phyloP scores from a whole-genome alignment of 1,284 basidiomycete genomes.

The Vanrija sp. region DNA sequence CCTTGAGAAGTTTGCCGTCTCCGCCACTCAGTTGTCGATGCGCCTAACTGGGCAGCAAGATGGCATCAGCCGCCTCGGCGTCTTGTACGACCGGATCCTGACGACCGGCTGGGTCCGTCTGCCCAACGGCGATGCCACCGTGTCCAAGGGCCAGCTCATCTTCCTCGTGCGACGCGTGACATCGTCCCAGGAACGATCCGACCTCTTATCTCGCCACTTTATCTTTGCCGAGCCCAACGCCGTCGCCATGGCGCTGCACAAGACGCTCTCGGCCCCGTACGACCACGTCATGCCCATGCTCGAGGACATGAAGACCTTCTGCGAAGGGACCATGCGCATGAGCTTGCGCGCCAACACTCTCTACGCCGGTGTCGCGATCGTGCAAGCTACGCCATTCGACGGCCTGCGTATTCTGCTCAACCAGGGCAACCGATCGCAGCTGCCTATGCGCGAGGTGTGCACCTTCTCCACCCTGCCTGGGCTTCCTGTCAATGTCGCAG shows the following conservation, averaged over 20 bases:
- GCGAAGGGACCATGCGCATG: constrained; percentile 38
- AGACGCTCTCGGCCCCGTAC: constrained; percentile 47
- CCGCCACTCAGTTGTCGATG: constrained; percentile 38
- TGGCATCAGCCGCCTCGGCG: constrained; percentile 45
- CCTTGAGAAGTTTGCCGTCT: constrained; percentile 42
- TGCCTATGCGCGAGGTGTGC: constrained; percentile 49
- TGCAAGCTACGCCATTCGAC: constrained; percentile 51
- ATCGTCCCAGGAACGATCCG: constrained; percentile 42
- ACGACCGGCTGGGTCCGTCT: constrained; percentile 49
- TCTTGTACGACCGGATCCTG: constrained; percentile 51
- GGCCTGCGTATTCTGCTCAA: constrained; percentile 49
- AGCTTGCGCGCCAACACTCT: constrained; percentile 44
- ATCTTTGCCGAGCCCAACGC: constrained; percentile 49
- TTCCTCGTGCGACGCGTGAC: constrained; percentile 48
- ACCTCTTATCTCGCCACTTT: constrained; percentile 46
- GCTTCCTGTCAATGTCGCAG: constrained; percentile 8
- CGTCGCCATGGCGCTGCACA: constrained; percentile 45
- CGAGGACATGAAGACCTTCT: constrained; percentile 44
- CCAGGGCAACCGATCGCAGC: constrained; percentile 44
- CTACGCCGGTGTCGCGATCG: constrained; percentile 48
- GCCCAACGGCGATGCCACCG: constrained; percentile 37
- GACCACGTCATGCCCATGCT: constrained; percentile 48
- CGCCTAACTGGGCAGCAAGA: constrained; percentile 40
- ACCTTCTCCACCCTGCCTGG: constrained; percentile 21
- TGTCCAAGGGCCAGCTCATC: constrained; percentile 51